Evolutionary conservation across 2,329 filamentous ascomycete genomes (phyloP).

Genomic region (Aspergillus viridinutans): DNA sequence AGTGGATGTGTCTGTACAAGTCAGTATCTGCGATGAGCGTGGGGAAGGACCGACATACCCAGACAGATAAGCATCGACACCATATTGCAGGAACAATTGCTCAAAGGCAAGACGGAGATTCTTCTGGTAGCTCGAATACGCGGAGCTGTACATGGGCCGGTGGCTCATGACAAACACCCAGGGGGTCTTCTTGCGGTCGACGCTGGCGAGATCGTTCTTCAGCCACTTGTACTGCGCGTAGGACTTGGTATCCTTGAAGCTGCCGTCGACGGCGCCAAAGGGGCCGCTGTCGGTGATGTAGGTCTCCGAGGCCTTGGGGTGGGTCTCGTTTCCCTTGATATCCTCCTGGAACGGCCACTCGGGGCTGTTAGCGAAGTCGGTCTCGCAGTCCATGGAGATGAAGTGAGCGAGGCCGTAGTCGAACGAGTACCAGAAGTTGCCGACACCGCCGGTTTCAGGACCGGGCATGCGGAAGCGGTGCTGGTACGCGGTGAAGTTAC

Average conservation of each 20-base stretch:
- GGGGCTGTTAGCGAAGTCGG: slow-evolving; percentile 48
- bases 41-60: slow-evolving; percentile 23
- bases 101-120: slow-evolving; percentile 47
- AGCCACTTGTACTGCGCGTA: slow-evolving; percentile 50
- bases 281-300: slow-evolving; percentile 48
- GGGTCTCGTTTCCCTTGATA: slow-evolving; percentile 38
- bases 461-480: slow-evolving; percentile 52
- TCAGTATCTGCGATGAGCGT: not conserved
- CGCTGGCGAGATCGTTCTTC: slow-evolving; percentile 40
- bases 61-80: slow-evolving; percentile 46
- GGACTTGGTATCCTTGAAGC: slow-evolving; percentile 38
- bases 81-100: slow-evolving; percentile 40
- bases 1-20: slow-evolving; percentile 41
- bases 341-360: slow-evolving; percentile 45
- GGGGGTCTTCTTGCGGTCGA: slow-evolving; percentile 47
- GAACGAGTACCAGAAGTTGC: slow-evolving; percentile 54
- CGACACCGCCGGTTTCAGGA: slow-evolving; percentile 44
- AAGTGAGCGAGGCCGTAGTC: slow-evolving; percentile 54
- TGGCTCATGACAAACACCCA: slow-evolving; percentile 50
- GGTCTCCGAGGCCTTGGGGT: slow-evolving; percentile 41
- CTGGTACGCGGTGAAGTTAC: slow-evolving; percentile 51
- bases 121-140: slow-evolving; percentile 42
- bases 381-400: slow-evolving; percentile 47
- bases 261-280: slow-evolving; percentile 43
- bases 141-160: slow-evolving; percentile 48